Evolutionary conservation across 2,329 filamentous ascomycete species (phyloP).

Genomic region (Venturia pyrina): DNA sequence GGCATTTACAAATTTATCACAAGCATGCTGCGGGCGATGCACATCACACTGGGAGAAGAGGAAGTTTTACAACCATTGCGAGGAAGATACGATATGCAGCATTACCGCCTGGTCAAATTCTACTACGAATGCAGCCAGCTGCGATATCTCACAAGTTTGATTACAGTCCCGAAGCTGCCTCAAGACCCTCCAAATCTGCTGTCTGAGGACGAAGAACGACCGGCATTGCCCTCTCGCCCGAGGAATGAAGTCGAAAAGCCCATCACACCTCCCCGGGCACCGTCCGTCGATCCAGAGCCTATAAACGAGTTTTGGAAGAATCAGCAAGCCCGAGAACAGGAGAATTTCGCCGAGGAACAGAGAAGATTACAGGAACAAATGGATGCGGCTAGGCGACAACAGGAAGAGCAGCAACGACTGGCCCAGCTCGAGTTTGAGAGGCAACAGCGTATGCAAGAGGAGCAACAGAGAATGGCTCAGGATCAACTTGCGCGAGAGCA

Average conservation of each 20-base stretch:
- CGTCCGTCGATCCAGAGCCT: conserved; percentile 75
- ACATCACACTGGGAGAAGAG: conserved; percentile 83
- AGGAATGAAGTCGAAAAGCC: conserved; percentile 60
- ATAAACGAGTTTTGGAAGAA: conserved; percentile 98
- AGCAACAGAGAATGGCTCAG: conserved; percentile 84
- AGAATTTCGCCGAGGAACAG: conserved; percentile 93
- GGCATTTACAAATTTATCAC: conserved; percentile 99
- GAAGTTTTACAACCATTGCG: conserved; percentile 84
- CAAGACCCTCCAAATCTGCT: conserved; percentile 88
- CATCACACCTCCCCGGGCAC: conserved; percentile 54
- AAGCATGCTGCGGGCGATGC: conserved; percentile 98
- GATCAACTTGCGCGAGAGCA: conserved; percentile 85
- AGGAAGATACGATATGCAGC: conserved; percentile 84
- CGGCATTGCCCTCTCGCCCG: conserved; percentile 70
- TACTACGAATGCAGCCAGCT: conserved; percentile 99
- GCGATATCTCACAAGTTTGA: conserved; percentile 89
- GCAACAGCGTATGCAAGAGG: conserved; percentile 75
- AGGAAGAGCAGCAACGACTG: conserved; percentile 73
- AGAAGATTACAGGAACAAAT: conserved; percentile 78
- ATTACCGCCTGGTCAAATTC: conserved; percentile 92
- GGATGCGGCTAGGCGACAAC: conserved; percentile 67
- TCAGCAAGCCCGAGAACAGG: conserved; percentile 81
- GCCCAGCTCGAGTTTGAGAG: conserved; percentile 95
- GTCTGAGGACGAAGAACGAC: conserved; percentile 66
- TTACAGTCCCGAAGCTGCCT: conserved; percentile 90